phyloP scores from a whole-genome alignment of 2,329 filamentous ascomycete genomes.

The Graphium sp. region DNA sequence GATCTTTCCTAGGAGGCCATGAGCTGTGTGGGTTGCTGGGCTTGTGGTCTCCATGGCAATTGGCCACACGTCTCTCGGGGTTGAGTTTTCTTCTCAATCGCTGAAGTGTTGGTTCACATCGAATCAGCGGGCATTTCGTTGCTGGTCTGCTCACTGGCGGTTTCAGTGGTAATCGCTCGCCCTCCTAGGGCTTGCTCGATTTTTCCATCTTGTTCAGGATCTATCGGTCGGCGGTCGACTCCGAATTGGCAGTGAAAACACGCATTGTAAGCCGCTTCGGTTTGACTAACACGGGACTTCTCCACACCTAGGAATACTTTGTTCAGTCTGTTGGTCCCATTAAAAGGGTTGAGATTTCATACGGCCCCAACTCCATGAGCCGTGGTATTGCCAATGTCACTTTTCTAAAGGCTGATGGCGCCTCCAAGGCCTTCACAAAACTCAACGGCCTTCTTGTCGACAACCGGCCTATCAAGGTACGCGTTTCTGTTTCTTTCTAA shows the following conservation, averaged over 20 bases:
- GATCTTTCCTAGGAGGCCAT: no score
- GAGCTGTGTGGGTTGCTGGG: no score
- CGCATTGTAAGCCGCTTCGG: slow-evolving; percentile 9
- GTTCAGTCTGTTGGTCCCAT: slow-evolving; percentile 71
- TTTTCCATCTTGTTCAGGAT: no score
- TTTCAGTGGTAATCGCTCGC: no score
- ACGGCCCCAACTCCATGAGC: slow-evolving; percentile 82
- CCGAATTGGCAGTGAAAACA: slow-evolving; percentile 12
- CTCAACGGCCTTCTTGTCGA: slow-evolving; percentile 87
- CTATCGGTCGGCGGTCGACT: slow-evolving; percentile 14
- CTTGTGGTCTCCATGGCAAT: no score
- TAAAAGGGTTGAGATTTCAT: slow-evolving; percentile 81
- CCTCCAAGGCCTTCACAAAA: slow-evolving; percentile 66
- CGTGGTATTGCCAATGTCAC: slow-evolving; percentile 83
- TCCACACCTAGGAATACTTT: slow-evolving; percentile 82
- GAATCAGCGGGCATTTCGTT: no score
- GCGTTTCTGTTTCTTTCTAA: slow-evolving; percentile 8
- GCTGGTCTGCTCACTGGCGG: no score
- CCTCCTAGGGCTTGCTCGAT: no score
- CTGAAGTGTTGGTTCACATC: no score
- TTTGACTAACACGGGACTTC: slow-evolving; percentile 50
- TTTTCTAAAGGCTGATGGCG: slow-evolving; percentile 67
- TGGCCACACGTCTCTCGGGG: no score
- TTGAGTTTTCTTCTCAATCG: no score
- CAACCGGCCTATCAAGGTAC: slow-evolving; percentile 75